These are phyloP conservation scores for Phytophthora idaei DNA, from an alignment of 352 stramenopile genomes.

Conservation along the genomic window DNA sequence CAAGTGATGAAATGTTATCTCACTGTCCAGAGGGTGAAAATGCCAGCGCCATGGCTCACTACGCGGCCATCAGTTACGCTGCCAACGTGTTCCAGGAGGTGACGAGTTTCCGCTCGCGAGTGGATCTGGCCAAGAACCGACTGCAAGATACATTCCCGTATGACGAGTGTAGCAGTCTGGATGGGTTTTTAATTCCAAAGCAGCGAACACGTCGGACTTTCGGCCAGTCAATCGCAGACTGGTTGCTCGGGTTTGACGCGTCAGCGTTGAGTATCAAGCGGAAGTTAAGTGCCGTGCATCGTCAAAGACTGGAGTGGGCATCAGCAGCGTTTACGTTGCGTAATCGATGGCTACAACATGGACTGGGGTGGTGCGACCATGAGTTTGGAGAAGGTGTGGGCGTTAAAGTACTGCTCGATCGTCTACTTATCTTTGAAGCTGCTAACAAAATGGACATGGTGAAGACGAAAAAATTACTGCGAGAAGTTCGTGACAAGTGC, in stretches of 20 bases:
- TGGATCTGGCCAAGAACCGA: slow-evolving; percentile 43
- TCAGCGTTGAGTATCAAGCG: slow-evolving; percentile 52
- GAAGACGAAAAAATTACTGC: slow-evolving; percentile 58
- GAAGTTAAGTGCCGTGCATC: slow-evolving; percentile 50
- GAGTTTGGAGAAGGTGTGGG: slow-evolving; percentile 57
- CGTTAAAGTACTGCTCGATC: slow-evolving; percentile 63
- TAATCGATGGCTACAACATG: slow-evolving; percentile 69
- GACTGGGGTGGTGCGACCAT: slow-evolving; percentile 67
- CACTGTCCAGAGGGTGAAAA: slow-evolving; percentile 58
- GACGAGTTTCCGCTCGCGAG: slow-evolving; percentile 55
- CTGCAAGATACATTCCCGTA: slow-evolving; percentile 56
- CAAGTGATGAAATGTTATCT: slow-evolving; percentile 49
- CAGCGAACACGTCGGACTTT: slow-evolving; percentile 48
- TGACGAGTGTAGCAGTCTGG: slow-evolving; percentile 42
- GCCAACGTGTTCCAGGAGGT: slow-evolving; percentile 65
- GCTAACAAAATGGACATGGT: slow-evolving; percentile 85
- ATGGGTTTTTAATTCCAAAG: slow-evolving; percentile 54
- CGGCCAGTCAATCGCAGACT: slow-evolving; percentile 59
- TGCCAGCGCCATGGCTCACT: slow-evolving; percentile 67
- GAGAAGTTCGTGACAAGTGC: slow-evolving; percentile 71
- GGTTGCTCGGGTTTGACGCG: slow-evolving; percentile 64
- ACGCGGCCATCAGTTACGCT: slow-evolving; percentile 64
- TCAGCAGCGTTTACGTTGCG: slow-evolving; percentile 64
- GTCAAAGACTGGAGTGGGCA: slow-evolving; percentile 59
- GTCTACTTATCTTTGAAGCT: slow-evolving; percentile 60